Evolutionary conservation across 495 filamentous ascomycete genomes (phyloP), one percentile per base, ranked within the genome.

Genomic region (Penicillium parvum): DNA sequence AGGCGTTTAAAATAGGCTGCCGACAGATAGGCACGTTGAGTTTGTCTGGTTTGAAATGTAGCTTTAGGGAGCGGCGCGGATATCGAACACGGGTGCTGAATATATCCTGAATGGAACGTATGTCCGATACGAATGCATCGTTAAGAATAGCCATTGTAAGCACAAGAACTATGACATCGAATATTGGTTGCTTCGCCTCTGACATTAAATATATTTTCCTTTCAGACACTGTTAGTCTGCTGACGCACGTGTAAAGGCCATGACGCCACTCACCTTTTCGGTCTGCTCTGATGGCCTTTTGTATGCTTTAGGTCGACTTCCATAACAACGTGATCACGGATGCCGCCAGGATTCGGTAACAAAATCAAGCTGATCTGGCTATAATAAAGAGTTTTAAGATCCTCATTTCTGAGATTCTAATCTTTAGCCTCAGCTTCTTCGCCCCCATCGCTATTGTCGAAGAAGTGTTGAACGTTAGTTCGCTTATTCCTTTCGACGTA

Each of bases 331-430:
- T 52, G 23, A 19, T 50, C 47, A 17, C 46, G 37, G 3, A 15
- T 14, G 1, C 50, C 38, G n/a, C 27, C 16, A 23, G 50, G 50
- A 14, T 51, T 53, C 6, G 39, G 50, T 12, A 50, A 33, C 7
- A 51, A 18, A 36, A 49, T 21, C 16, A 53, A 41, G 17, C 35
- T 53, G n/a, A 53, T 40, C 11, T 53, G 11, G 11, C 27, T 19
- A 26, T 53, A 53, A 27, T 40, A 53, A 18, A 53, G 30, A n/a
- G 38, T 50, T 35, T 51, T 49, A 10, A 50, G 32, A 26, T 49
- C 28, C 12, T 50, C 32, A 6, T 41, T 7, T 20, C 35, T 47
- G 3, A 35, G 26, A 22, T 47, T 29, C 35, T 5, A 38, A 30
- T 47, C 37, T 30, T 38, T 3, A 22, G 27, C 0, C 15, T 26